Conservation (phyloP, 129 eudicot species). For the Flaveria robusta region DNA sequence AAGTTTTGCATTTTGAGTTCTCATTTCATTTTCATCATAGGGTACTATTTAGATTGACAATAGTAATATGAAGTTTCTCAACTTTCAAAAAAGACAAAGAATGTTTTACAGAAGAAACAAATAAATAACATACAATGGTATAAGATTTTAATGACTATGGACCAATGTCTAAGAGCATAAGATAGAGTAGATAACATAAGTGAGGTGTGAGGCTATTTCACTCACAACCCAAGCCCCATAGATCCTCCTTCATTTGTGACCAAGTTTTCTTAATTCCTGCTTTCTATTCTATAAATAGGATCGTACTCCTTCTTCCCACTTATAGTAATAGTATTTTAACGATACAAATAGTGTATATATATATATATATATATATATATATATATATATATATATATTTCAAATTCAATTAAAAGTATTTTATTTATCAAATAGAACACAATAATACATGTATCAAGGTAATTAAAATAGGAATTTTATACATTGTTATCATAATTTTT, state of each 20-base stretch:
- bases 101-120: background rate
- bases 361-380: background rate
- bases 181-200: slow-evolving; percentile 1
- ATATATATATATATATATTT: background rate
- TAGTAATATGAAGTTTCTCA: background rate
- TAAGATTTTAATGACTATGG: background rate
- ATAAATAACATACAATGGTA: background rate
- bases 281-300: background rate
- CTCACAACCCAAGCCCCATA: slow-evolving; percentile 17
- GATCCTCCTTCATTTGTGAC: slow-evolving; percentile 9
- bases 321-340: background rate
- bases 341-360: background rate
- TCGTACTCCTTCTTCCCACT: background rate
- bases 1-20: no score
- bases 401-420: background rate
- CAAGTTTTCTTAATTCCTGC: background rate
- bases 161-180: slow-evolving; percentile 16
- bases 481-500: no score
- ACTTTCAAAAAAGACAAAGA: background rate
- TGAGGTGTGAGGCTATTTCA: slow-evolving; percentile 13
- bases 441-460: background rate
- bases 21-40: no score
- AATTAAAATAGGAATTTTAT: background rate
- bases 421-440: background rate
- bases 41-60: background rate